Evolutionary conservation across 2,329 filamentous ascomycete species (phyloP).

Genomic region (Sphaerostilbella broomeana): DNA sequence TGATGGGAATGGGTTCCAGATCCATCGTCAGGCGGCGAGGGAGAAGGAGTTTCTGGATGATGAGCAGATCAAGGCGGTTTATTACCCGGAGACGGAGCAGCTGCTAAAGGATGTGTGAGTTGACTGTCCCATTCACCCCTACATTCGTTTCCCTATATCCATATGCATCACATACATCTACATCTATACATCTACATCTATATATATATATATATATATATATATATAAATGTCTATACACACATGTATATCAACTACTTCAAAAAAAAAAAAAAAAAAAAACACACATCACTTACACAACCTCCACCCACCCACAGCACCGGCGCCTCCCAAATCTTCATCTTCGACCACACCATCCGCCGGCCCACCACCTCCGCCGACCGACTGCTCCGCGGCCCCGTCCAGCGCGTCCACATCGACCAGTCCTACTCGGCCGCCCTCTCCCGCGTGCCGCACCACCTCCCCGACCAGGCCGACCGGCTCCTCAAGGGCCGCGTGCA

Average conservation of each 20-base stretch:
- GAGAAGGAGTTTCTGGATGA: slow-evolving; percentile 45
- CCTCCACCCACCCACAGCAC: slow-evolving; percentile 34
- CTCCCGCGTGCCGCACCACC: slow-evolving; percentile 31
- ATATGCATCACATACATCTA: too few relatives aligned
- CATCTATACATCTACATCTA: too few relatives aligned
- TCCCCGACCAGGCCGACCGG: slow-evolving; percentile 38
- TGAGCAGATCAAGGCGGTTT: slow-evolving; percentile 53
- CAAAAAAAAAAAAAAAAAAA: too few relatives aligned
- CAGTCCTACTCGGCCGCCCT: slow-evolving; percentile 44
- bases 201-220: too few relatives aligned
- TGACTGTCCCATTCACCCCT: too few relatives aligned
- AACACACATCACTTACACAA: neutral
- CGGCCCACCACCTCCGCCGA: slow-evolving; percentile 27
- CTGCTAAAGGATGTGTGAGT: slow-evolving; percentile 53
- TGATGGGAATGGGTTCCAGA: slow-evolving; percentile 34
- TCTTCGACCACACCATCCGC: slow-evolving; percentile 57
- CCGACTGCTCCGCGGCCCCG: slow-evolving; percentile 34
- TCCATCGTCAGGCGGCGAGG: slow-evolving; percentile 22
- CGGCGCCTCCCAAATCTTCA: slow-evolving; percentile 47
- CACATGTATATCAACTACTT: too few relatives aligned
- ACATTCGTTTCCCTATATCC: neutral
- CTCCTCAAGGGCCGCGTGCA: slow-evolving; percentile 41
- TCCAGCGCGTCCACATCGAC: slow-evolving; percentile 49
- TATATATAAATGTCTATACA: too few relatives aligned
- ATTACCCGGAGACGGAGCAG: slow-evolving; percentile 67